Base-by-base conservation (phyloP, 2,329 filamentous ascomycete genomes). In the Dichotomopilus funicola region DNA sequence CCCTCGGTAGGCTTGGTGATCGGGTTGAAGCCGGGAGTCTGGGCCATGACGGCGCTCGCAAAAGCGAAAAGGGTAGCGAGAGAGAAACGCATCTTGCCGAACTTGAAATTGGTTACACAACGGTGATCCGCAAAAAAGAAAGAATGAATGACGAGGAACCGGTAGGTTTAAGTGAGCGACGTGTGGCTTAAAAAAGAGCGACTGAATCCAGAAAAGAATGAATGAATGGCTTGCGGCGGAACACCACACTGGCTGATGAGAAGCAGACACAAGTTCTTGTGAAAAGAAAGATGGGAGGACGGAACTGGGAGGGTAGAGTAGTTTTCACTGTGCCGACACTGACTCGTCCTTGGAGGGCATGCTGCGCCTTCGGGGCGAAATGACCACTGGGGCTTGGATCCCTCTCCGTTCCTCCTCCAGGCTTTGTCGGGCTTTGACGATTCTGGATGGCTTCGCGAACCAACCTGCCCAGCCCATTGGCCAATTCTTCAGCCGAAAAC, bases 11-110 rank as follows among this genome's bases (percentile, higher is more conserved):
- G 82, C 57, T 70, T 70, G 63, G 66, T 72, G 67, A 86, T 72
- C 65, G 74, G 68, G 67, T 82, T 75, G 71, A 84, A 86, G 65
- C 75, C 76, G n/a, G 70, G 55, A 49, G 76, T 76, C 59, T 76
- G 68, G 70, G 73, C 36, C 37, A 51, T 10, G 33, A 42, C 72
- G 64, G 74, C 74, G 61, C 79, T 72, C 66, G 79, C 79, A 72
- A 82, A 63, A 62, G 78, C 61, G 66, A 79, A 70, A 58, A 76
- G 70, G 64, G 73, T 67, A 63, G 76, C 68, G 61, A 74, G 59
- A 61, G 73, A 68, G 73, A 78, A 81, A 65, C 74, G 77, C 80
- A 84, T 83, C 58, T 77, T 82, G 61, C 53, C 44, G 51, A 44
- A 41, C 57, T 54, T 27, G 46, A 43, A 44, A 57, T 19, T 54